A percentile compares a stretch with the other conserved stretches of the same genome.
Conservation (phyloP, 306 rosid genomes). For the Cyamopsis tetragonoloba region DNA sequence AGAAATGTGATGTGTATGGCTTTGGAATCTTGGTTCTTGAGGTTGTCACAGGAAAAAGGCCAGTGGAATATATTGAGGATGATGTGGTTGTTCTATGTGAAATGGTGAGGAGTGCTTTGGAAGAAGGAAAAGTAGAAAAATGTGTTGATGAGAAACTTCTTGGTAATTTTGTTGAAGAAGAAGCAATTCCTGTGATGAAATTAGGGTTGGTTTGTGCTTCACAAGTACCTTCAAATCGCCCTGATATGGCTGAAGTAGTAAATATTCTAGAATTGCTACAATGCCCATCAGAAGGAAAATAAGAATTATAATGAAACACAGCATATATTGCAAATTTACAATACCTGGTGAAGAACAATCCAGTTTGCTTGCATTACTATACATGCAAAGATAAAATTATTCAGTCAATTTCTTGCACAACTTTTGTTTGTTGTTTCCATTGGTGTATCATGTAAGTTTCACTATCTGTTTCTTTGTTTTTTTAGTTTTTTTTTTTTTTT, state of each 20-base stretch:
- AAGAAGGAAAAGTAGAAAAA: conserved; percentile 67
- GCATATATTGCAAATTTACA: conserved; percentile 26
- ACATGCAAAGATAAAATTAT: conserved; percentile 15
- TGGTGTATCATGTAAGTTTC: conserved; percentile 1
- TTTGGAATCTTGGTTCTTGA: conserved; percentile 77
- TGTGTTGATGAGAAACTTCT: conserved; percentile 65
- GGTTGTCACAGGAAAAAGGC: conserved; percentile 77
- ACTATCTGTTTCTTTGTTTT: not conserved
- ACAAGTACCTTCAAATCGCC: conserved; percentile 91
- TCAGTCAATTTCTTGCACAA: conserved; percentile 30
- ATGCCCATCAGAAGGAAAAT: conserved; percentile 77
- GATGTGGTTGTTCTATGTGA: conserved; percentile 90
- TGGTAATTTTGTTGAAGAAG: conserved; percentile 62
- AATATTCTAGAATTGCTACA: conserved; percentile 80
- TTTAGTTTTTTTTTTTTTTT: not conserved
- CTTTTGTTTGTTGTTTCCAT: conserved; percentile 25
- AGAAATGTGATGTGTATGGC: conserved; percentile 82
- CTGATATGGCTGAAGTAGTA: conserved; percentile 82
- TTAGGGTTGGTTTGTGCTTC: conserved; percentile 88
- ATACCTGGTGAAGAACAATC: conserved; percentile 62
- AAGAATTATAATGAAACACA: conserved; percentile 51
- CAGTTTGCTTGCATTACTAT: conserved; percentile 42
- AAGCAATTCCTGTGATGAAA: conserved; percentile 83
- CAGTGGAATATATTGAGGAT: conserved; percentile 93
- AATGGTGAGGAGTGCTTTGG: conserved; percentile 72